Evolutionary conservation across 2,329 filamentous ascomycete species (phyloP), one percentile per base, ranked within the genome.

Genomic region (Aotearoamyces nothofagi): DNA sequence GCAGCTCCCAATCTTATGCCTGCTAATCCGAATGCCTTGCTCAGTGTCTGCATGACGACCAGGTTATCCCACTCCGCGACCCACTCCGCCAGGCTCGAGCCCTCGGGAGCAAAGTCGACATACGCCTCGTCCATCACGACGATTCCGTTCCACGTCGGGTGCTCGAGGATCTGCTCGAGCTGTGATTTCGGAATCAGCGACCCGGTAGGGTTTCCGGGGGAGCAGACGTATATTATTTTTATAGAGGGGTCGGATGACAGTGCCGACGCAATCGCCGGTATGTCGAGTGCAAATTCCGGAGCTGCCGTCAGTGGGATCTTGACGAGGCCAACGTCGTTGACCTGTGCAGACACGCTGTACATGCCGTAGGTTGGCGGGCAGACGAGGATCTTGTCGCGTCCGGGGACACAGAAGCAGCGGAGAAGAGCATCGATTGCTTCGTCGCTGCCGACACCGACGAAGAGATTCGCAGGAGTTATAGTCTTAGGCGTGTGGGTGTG

Each of bases 321-420:
- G 42, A 92, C 77, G 15, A 96, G 70, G 25, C 66, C 66, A 12
- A 98, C 65, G 48, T 96, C 90, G 58, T 98, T 98, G 41, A 94
- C 78, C 50, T 92, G 79, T 1, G 90, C 90, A 5, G 82, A 92
- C 11, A 98, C 90, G 26, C 72, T 64, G 61, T 98, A 98, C 90
- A 98, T 98, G 57, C 90, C 90, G 53, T 98, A 98, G 1, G 90
- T 98, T 1, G 90, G 90, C 11, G 90, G 90, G 49, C 87, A 96
- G 23, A 83, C 87, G 19, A 98, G 68, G 49, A 98, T 92, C 49
- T 80, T 83, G 56, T 98, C 90, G 40, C 66, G 66, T 25, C 78
- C 82, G 1, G 90, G 90, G 2, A 72, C 60, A 57, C 90, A 98
- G 61, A 98, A 98, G 55, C 81, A 90, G 30, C 90, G 78, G 34